A percentile compares a stretch with the other conserved stretches of the same genome.
Evolutionary conservation across 768 basidiomycete genomes (phyloP).

Genomic region (Pholiota conissans): DNA sequence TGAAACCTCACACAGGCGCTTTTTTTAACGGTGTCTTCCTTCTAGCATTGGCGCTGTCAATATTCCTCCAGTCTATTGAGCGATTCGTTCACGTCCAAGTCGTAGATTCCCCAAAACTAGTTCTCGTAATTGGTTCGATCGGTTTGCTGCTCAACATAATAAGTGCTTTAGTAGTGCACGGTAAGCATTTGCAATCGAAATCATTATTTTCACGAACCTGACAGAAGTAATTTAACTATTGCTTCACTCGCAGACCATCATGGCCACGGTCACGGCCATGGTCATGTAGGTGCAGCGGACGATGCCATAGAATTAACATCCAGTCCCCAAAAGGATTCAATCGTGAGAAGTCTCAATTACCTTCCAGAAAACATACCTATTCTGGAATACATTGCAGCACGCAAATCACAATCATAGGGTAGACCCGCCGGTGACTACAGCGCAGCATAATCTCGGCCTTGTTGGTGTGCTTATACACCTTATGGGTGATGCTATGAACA

Average conservation of each 20-base stretch:
- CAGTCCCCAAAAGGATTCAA: constrained; percentile 25
- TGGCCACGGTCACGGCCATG: constrained; percentile 40
- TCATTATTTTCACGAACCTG: background rate
- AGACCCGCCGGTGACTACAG: constrained; percentile 32
- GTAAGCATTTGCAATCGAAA: constrained; percentile 22
- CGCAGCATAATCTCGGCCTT: constrained; percentile 44
- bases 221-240: background rate
- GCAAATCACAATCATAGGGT: constrained; percentile 49
- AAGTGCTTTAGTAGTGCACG: constrained; percentile 51
- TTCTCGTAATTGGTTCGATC: constrained; percentile 49
- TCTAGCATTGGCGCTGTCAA: constrained; percentile 51
- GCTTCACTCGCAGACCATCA: constrained; percentile 33
- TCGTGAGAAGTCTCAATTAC: constrained; percentile 22
- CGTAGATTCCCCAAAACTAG: constrained; percentile 41
- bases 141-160: constrained; percentile 48
- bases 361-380: background rate
- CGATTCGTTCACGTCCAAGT: constrained; percentile 49
- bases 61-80: constrained; percentile 53
- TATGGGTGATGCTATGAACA: constrained; percentile 54
- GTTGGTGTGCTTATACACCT: constrained; percentile 52
- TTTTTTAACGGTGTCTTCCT: constrained; percentile 58
- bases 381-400: constrained; percentile 32
- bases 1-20: constrained; percentile 33
- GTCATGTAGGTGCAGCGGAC: background rate
- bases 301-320: constrained; percentile 21